Evolutionary conservation across 2,329 filamentous ascomycete species (phyloP), one percentile per base, ranked within the genome.

Genomic region (Neopestalotiopsis sp.): DNA sequence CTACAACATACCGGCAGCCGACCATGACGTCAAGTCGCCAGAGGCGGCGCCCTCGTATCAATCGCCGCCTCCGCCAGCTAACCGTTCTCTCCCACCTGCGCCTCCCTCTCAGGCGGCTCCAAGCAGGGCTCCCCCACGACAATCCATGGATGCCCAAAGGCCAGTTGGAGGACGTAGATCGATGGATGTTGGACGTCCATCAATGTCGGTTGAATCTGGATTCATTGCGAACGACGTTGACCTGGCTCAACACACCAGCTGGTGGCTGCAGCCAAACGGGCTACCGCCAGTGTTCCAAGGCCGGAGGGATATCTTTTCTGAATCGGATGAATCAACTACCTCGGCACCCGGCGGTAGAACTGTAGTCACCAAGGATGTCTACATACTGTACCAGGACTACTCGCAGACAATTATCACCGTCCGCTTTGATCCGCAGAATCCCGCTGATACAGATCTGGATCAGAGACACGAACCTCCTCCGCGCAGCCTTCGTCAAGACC

Each of bases 361-460:
- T 0, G 87, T 87, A 1, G 84, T 97, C 24, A 93, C 91, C 6
- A 95, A 95, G 73, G 90, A 95, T 70, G 87, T 98, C 57, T 96
- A 92, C 74, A 85, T 98, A n/a, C 83, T 99, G 9, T 99, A 94
- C 83, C 91, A 94, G 76, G 96, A 99, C 81, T 99, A 99, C 80
- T 98, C 95, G 20, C 96, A 98, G 79, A 98, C 95, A 0, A 87
- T 97, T 72, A 88, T 99, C 75, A 94, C 91, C 0, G 92, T 91
- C 20, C 90, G 87, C 65, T 98, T 92, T 79, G 93, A 97, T 78
- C 85, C 91, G 1, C 88, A 90, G 66, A 90, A 97, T 76, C 87
- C 92, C 3, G 84, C 88, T 1, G 91, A 95, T 75, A 92, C 91
- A 12, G 84, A 89, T 42, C 81, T 98, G 6, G 93, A 97, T 75